Conservation (phyloP, 352 stramenopile species). For the Phytophthora syringae region DNA sequence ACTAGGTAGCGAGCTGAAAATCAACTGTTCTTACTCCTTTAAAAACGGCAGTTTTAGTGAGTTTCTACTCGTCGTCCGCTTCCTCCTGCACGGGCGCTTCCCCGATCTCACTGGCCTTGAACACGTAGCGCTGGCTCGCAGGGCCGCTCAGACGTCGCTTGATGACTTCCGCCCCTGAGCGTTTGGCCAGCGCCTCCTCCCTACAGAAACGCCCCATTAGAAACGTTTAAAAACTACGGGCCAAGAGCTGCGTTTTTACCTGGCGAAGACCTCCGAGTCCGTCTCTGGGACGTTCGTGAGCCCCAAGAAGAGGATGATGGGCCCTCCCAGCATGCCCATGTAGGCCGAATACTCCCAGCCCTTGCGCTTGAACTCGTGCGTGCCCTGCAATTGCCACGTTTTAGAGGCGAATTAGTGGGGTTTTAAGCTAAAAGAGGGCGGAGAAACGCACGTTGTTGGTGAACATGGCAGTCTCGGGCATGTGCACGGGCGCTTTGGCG, state of each 20-base stretch:
- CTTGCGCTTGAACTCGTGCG: constrained; percentile 82
- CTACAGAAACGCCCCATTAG: constrained; percentile 28
- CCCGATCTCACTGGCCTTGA: constrained; percentile 57
- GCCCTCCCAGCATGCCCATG: constrained; percentile 73
- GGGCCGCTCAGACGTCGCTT: constrained; percentile 53
- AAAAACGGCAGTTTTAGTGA: not conserved
- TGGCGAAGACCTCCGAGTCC: constrained; percentile 83
- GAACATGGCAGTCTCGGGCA: constrained; percentile 89
- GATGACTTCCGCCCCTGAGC: constrained; percentile 58
- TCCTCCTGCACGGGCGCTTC: constrained; percentile 64
- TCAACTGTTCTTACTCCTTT: too few relatives aligned
- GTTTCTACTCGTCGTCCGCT: constrained; percentile 37
- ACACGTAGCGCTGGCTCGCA: constrained; percentile 48
- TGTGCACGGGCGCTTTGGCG: constrained; percentile 67
- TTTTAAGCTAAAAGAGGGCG: not conserved
- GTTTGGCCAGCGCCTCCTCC: constrained; percentile 61
- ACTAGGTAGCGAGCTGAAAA: not conserved
- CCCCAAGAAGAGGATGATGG: constrained; percentile 77
- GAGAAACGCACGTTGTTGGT: constrained; percentile 78
- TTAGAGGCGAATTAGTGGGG: not conserved
- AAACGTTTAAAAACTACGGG: too few relatives aligned
- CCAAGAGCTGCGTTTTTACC: constrained; percentile 34
- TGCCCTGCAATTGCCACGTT: constrained; percentile 45
- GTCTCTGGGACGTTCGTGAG: constrained; percentile 84
- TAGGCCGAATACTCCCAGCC: constrained; percentile 87